Percentiles rank a stretch among this genome's conserved stretches.
These are phyloP conservation scores for Edhazardia aedis DNA, from an alignment of 371 early-diverging fungal species.

Conservation along the genomic window DNA sequence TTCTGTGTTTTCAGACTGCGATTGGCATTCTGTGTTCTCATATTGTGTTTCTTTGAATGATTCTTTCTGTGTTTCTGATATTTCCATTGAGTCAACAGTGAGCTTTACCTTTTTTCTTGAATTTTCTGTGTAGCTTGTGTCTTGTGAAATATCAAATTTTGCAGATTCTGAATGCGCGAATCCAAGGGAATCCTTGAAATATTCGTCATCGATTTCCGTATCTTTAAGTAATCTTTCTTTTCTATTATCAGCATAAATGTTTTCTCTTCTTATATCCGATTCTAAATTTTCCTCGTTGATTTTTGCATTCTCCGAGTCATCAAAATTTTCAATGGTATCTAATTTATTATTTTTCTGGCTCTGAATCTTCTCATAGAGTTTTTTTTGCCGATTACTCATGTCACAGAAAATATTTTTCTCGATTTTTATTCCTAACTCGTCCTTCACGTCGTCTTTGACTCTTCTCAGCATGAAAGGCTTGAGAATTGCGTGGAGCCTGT, in stretches of 20 bases:
- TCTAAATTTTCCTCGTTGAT: not conserved
- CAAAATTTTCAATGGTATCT: too few relatives aligned
- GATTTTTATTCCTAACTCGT: conserved; percentile 60
- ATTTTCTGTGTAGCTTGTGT: too few relatives aligned
- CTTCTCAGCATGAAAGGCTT: conserved; percentile 93
- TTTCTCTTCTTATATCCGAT: not conserved
- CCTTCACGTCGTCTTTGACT: conserved; percentile 76
- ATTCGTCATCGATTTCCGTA: not conserved
- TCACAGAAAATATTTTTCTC: conserved; percentile 62
- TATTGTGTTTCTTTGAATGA: conserved; percentile 35
- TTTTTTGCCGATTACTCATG: conserved; percentile 58
- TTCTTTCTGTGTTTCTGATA: not conserved
- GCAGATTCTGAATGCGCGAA: too few relatives aligned
- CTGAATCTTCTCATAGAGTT: conserved; percentile 18
- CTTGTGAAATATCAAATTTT: too few relatives aligned
- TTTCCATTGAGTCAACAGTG: not conserved
- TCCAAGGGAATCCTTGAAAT: too few relatives aligned
- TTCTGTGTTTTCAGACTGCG: not conserved
- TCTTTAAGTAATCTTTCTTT: not conserved
- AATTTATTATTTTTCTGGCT: too few relatives aligned
- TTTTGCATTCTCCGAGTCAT: not conserved
- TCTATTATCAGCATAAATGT: not conserved
- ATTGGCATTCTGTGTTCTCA: conserved; percentile 45
- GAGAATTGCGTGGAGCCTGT: conserved; percentile 72
- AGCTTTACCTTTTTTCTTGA: too few relatives aligned